Evolutionary conservation across 2,329 filamentous ascomycete species (phyloP).

Genomic region (Trichoderma afroharzianum): DNA sequence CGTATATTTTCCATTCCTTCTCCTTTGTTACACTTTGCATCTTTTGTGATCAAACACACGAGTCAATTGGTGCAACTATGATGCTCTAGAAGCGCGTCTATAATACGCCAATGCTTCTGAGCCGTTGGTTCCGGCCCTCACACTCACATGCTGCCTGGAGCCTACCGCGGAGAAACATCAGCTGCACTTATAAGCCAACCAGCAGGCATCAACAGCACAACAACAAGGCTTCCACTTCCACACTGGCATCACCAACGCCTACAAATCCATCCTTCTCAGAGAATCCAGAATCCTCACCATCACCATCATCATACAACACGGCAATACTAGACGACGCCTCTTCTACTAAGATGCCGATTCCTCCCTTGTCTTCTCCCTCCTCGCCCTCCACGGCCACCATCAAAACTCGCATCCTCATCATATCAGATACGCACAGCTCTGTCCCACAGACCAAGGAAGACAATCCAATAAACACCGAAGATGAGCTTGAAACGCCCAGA

Average conservation of each 20-base stretch:
- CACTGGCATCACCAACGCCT: not conserved
- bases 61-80: not conserved
- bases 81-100: not conserved
- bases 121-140: not conserved
- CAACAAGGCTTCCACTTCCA: not conserved
- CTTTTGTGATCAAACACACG: not conserved
- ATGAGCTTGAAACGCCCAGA: slow-evolving; percentile 24
- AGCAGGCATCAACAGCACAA: not conserved
- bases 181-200: not conserved
- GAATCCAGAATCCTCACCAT: not conserved
- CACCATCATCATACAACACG: not conserved
- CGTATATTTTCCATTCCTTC: not conserved
- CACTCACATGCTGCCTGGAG: not conserved
- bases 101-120: not conserved
- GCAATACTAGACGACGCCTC: not conserved
- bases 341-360: not conserved
- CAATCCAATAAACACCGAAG: slow-evolving; percentile 22
- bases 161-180: not conserved
- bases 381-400: slow-evolving; percentile 20
- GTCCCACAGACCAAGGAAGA: slow-evolving; percentile 21
- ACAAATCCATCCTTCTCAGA: not conserved
- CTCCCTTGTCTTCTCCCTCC: not conserved
- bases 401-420: slow-evolving; percentile 37
- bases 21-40: rapidly evolving
- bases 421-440: slow-evolving; percentile 38